Conservation (phyloP, 495 filamentous ascomycete species). For the Tuber microsphaerosporum region DNA sequence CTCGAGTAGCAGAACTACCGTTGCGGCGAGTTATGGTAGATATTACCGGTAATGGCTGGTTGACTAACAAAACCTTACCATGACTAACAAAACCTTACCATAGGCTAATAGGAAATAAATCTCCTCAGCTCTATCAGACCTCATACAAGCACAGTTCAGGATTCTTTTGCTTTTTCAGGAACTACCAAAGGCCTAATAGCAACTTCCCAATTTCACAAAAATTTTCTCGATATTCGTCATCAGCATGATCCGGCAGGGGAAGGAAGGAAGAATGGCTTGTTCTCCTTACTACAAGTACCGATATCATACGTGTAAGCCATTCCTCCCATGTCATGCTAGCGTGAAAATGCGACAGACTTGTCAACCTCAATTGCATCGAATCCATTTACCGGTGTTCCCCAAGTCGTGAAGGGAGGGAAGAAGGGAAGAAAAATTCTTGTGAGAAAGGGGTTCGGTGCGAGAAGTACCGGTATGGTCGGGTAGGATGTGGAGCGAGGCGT, state of each 20-base stretch:
- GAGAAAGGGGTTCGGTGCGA: background rate
- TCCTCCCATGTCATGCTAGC: no score
- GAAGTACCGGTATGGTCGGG: background rate
- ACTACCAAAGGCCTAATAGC: background rate
- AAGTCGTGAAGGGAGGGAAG: no score
- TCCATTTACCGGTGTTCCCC: no score
- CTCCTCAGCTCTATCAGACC: no score
- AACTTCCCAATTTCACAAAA: background rate
- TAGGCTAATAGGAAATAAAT: no score
- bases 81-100: no score
- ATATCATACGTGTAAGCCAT: no score
- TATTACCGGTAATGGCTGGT: background rate
- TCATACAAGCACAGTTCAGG: no score
- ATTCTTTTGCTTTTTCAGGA: background rate
- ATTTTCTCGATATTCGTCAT: background rate
- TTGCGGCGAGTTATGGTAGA: background rate
- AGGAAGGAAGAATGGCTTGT: background rate
- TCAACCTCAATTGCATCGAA: no score
- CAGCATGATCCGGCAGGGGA: background rate
- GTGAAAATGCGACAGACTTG: no score
- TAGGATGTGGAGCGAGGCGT: background rate
- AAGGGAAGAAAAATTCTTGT: background rate
- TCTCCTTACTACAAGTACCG: no score
- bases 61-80: no score
- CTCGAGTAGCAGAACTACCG: background rate